phyloP scores from a whole-genome alignment of 805 yeast genomes.

The Diddensiella caesifluorescens region DNA sequence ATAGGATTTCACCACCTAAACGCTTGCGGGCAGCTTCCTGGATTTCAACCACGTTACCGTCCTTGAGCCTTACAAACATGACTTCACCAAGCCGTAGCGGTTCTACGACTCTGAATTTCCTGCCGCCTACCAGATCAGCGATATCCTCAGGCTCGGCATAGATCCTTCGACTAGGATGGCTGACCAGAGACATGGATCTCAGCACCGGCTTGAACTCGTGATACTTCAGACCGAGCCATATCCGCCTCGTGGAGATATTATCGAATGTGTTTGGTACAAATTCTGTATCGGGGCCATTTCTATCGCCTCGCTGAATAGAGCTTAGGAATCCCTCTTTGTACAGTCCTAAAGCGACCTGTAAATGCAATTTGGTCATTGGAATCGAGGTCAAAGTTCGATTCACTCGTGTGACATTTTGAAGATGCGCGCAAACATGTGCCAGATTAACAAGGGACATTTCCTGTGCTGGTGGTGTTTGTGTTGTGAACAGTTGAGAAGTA shows the following conservation, averaged over 20 bases:
- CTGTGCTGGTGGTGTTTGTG: constrained; percentile 6
- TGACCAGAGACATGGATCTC: constrained; percentile 61
- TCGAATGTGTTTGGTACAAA: constrained; percentile 70
- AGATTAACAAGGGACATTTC: constrained; percentile 88
- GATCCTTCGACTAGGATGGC: constrained; percentile 80
- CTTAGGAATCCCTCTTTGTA: constrained; percentile 88
- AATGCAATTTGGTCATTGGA: constrained; percentile 77
- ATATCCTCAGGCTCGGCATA: constrained; percentile 59
- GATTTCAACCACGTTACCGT: constrained; percentile 59
- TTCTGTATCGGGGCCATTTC: constrained; percentile 68
- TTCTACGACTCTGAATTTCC: constrained; percentile 63
- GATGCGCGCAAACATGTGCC: constrained; percentile 79
- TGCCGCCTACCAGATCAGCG: constrained; percentile 68
- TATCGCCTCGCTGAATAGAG: constrained; percentile 78
- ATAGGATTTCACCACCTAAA: constrained; percentile 70
- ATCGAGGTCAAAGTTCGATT: constrained; percentile 68
- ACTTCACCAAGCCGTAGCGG: constrained; percentile 89
- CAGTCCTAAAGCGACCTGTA: constrained; percentile 76
- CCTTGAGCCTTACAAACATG: constrained; percentile 56
- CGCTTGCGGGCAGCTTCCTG: constrained; percentile 80
- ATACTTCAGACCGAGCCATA: constrained; percentile 91
- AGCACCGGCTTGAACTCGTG: constrained; percentile 75
- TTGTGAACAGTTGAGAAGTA: neutral
- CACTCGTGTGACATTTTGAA: constrained; percentile 81
- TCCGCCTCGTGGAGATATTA: constrained; percentile 75